Conservation (phyloP, 805 yeast species). For the Zygosaccharomyces rouxii region DNA sequence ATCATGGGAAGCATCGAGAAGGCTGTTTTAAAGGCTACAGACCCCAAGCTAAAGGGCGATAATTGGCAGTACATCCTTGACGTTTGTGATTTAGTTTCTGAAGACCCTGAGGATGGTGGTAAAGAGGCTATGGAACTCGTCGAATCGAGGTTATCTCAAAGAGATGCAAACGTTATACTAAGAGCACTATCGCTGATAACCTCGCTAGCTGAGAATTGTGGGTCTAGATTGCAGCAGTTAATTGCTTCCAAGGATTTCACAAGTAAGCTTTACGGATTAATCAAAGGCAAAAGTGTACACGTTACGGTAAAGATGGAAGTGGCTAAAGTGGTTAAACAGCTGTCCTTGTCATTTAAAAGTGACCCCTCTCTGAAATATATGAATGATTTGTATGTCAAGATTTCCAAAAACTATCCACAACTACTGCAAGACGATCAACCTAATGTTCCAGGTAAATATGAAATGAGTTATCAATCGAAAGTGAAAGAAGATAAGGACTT, state of each 20-base stretch:
- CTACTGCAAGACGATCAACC: slow-evolving; percentile 37
- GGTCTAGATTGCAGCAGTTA: slow-evolving; percentile 59
- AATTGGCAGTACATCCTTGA: slow-evolving; percentile 63
- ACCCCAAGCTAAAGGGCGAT: slow-evolving; percentile 56
- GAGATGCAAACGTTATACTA: slow-evolving; percentile 63
- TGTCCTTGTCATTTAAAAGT: slow-evolving; percentile 55
- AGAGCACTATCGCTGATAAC: slow-evolving; percentile 52
- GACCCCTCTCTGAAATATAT: slow-evolving; percentile 78
- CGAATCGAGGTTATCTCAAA: slow-evolving; percentile 43
- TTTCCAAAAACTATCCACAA: slow-evolving; percentile 42
- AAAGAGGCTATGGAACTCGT: slow-evolving; percentile 40
- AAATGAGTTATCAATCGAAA: slow-evolving; percentile 43
- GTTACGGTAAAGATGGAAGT: slow-evolving; percentile 59
- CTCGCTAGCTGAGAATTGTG: slow-evolving; percentile 73
- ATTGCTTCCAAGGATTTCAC: slow-evolving; percentile 57
- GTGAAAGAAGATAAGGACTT: slow-evolving; percentile 73
- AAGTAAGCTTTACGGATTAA: slow-evolving; percentile 43
- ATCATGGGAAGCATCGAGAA: slow-evolving; percentile 13
- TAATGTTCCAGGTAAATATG: slow-evolving; percentile 53
- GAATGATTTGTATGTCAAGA: slow-evolving; percentile 52
- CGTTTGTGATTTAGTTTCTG: slow-evolving; percentile 61
- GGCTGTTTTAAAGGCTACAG: slow-evolving; percentile 51
- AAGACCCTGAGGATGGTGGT: slow-evolving; percentile 55
- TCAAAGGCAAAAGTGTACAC: slow-evolving; percentile 56
- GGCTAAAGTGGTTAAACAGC: slow-evolving; percentile 62